Evolutionary conservation across 2,329 filamentous ascomycete species (phyloP), one percentile per base, ranked within the genome.

Genomic region (Aspergillus phoenicis): DNA sequence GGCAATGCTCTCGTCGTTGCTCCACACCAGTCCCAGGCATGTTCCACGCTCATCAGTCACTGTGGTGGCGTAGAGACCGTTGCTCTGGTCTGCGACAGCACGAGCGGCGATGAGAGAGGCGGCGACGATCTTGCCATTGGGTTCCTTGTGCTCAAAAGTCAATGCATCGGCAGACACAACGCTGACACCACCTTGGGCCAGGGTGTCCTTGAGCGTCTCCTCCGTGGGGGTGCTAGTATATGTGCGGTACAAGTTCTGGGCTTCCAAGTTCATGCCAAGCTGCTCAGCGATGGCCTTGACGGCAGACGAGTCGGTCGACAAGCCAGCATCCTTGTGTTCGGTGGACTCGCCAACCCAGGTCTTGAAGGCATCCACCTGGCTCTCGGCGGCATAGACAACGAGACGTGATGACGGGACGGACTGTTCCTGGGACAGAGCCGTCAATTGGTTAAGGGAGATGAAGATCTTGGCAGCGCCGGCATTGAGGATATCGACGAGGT

Each of bases 21-120:
- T 97, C 82, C 97, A 99, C 17, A 97, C 95, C 65, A 99, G 80
- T 0, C 95, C 95, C 13, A 99, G 81, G 8, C 92, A 91, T 20
- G 90, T 82, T 1, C 93, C 93, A 52, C 89, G 83, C 81, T 97
- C 91, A 73, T 99, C 92, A 1, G 91, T 93, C 7, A 99, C 95
- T 4, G 97, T 85, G 0, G 95, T 99, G 1, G 95, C 89, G 67
- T 96, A 87, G 8, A 99, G 84, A 8, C 90, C 89, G 73, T 97
- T 96, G 4, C 87, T 78, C 64, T 93, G 85, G 76, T 99, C 95
- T 41, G 91, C 91, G 64, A 85, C 89, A 78, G 93, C 93, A 65
- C 88, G 87, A 2, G 86, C 84, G 54, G 91, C 85, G 63, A 98
- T 82, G 30, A 97, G 79, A 69, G 86, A 87, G 11, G 87, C 84